These are phyloP conservation scores for Trichoderma asperelloides DNA, from an alignment of 495 filamentous ascomycete genomes.

Conservation along the genomic window DNA sequence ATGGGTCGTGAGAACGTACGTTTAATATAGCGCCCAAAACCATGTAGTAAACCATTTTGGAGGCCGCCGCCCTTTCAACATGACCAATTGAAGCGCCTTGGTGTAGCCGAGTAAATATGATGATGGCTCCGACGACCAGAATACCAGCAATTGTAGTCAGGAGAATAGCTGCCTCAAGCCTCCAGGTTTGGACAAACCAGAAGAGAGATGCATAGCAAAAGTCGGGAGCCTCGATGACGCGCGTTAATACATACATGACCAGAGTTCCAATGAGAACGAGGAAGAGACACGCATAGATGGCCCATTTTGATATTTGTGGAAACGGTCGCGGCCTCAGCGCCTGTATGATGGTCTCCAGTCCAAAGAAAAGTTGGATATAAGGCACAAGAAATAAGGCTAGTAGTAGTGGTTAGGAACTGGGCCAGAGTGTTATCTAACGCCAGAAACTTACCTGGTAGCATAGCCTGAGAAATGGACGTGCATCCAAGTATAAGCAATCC, in stretches of 20 bases:
- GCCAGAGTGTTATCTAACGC: not conserved
- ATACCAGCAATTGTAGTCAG: conserved; percentile 25
- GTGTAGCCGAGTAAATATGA: conserved; percentile 30
- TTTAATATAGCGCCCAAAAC: conserved; percentile 31
- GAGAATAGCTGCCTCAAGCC: conserved; percentile 29
- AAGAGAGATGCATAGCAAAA: conserved; percentile 41
- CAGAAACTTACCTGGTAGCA: conserved; percentile 37
- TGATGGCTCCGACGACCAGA: conserved; percentile 22
- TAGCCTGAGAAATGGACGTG: conserved; percentile 31
- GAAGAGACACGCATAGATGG: conserved; percentile 30
- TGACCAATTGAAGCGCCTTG: conserved; percentile 32
- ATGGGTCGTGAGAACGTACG: conserved; percentile 19
- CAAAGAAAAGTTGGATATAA: conserved; percentile 38
- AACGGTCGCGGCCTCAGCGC: conserved; percentile 33
- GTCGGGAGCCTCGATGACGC: conserved; percentile 29
- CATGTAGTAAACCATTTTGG: conserved; percentile 41
- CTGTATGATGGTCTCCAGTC: conserved; percentile 31
- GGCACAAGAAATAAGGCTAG: conserved; percentile 40
- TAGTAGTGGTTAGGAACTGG: conserved; percentile 14
- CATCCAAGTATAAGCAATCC: conserved; percentile 31
- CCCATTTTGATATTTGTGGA: conserved; percentile 32
- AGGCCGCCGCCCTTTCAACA: conserved; percentile 31
- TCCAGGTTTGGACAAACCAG: conserved; percentile 40
- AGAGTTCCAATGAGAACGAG: conserved; percentile 29
- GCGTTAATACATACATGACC: conserved; percentile 33